Percentiles rank a stretch among this genome's conserved stretches.
Evolutionary conservation across 345 rosid species (phyloP).

Genomic region (Murraya koenigii): DNA sequence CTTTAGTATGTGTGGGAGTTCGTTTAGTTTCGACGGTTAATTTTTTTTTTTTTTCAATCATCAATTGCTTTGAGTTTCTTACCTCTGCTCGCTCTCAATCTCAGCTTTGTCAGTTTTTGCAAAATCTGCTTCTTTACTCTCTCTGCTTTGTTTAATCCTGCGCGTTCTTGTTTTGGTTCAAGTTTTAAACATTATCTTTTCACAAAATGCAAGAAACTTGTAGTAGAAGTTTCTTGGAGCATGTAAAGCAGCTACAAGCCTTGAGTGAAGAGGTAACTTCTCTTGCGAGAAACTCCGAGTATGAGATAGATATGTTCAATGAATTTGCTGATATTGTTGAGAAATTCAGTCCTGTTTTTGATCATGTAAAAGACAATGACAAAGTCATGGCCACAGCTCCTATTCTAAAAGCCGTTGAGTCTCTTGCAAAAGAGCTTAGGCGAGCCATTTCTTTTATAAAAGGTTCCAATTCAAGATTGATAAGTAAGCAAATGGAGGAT

Average conservation of each 20-base stretch:
- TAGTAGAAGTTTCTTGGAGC: conserved; percentile 35
- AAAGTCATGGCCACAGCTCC: conserved; percentile 36
- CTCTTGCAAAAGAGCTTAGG: conserved; percentile 39
- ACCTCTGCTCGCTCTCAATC: background rate
- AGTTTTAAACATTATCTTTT: background rate
- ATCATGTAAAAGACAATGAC: conserved; percentile 26
- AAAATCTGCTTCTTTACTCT: background rate
- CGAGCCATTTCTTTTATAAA: conserved; percentile 39
- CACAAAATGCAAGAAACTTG: conserved; percentile 26
- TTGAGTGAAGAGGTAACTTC: conserved; percentile 35
- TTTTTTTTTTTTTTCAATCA: background rate
- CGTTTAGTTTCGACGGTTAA: background rate
- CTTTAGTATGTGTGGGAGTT: background rate
- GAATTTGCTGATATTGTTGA: conserved; percentile 42
- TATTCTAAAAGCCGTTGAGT: conserved; percentile 42
- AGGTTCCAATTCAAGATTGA: conserved; percentile 27
- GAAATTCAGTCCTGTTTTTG: conserved; percentile 45
- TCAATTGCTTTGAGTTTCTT: background rate
- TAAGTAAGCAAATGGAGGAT: conserved; percentile 37
- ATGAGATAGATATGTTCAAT: conserved; percentile 31
- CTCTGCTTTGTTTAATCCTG: background rate
- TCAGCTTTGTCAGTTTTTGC: background rate
- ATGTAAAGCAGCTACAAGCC: conserved; percentile 31
- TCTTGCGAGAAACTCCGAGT: conserved; percentile 31
- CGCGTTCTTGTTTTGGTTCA: background rate